phyloP scores from a whole-genome alignment of 352 stramenopile genomes.

The Pythium utonaiense region DNA sequence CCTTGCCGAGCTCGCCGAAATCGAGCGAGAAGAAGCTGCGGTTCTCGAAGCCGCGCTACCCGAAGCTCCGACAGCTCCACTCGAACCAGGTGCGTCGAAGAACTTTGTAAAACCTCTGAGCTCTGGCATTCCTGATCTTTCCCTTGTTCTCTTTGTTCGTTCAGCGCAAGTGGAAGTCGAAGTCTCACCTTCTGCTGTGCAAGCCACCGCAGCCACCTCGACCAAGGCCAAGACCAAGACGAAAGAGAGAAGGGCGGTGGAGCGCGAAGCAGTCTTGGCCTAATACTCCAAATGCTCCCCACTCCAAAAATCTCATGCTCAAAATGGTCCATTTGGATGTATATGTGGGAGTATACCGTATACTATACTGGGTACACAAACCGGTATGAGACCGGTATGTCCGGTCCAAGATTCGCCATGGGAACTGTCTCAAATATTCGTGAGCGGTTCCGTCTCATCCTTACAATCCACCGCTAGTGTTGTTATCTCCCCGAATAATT shows the following conservation, averaged over 20 bases:
- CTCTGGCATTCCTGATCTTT: background rate
- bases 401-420: too few species aligned
- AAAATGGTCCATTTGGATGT: background rate
- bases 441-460: too few species aligned
- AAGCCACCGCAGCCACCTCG: background rate
- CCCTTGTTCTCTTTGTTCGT: background rate
- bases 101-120: background rate
- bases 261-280: slow-evolving; percentile 6
- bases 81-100: slow-evolving; percentile 37
- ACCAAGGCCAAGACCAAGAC: slow-evolving; percentile 4
- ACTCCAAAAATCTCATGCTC: background rate
- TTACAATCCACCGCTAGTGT: too few species aligned
- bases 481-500: too few species aligned
- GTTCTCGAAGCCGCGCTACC: slow-evolving; percentile 53
- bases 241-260: background rate
- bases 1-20: slow-evolving; percentile 79
- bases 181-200: background rate
- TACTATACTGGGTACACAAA: too few species aligned
- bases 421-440: too few species aligned
- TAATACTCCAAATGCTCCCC: background rate
- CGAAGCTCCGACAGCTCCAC: slow-evolving; percentile 39
- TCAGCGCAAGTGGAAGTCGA: slow-evolving; percentile 4
- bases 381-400: too few species aligned
- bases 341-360: background rate
- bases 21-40: slow-evolving; percentile 69